A percentile compares a stretch with the other conserved stretches of the same genome.
phyloP scores from a whole-genome alignment of 2,329 filamentous ascomycete species.

The Arthrobotrys musiformis region DNA sequence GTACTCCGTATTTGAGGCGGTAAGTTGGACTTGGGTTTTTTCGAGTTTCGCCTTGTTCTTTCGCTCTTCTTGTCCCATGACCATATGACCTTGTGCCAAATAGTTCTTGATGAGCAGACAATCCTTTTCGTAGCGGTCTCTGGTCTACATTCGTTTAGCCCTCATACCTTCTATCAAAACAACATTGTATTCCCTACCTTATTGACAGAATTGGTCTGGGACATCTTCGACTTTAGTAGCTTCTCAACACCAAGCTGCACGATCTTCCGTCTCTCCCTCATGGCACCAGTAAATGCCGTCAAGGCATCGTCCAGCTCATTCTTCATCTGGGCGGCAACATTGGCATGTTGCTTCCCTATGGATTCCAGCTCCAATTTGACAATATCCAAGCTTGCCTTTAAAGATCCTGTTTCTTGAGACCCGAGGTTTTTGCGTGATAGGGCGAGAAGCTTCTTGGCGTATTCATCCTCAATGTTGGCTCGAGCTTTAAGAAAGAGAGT shows the following conservation, averaged over 20 bases:
- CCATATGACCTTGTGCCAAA: slow-evolving; percentile 98
- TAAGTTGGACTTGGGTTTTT: slow-evolving; percentile 96
- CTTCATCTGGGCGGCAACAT: slow-evolving; percentile 93
- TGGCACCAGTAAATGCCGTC: slow-evolving; percentile 87
- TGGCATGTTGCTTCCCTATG: slow-evolving; percentile 93
- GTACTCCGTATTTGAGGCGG: slow-evolving; percentile 90
- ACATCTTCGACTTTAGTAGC: slow-evolving; percentile 88
- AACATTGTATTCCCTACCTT: slow-evolving; percentile 71
- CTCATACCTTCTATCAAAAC: background rate
- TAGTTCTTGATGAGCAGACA: slow-evolving; percentile 99
- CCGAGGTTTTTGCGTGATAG: slow-evolving; percentile 89
- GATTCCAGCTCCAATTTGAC: slow-evolving; percentile 88
- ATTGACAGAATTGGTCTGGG: slow-evolving; percentile 90
- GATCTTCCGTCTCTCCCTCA: slow-evolving; percentile 97
- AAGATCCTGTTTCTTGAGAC: slow-evolving; percentile 83
- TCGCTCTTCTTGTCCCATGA: slow-evolving; percentile 98
- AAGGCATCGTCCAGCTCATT: slow-evolving; percentile 93
- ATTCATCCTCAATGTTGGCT: slow-evolving; percentile 95
- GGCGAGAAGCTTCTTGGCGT: slow-evolving; percentile 85
- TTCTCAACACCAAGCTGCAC: slow-evolving; percentile 94
- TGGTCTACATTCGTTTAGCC: slow-evolving; percentile 69
- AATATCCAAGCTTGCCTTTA: slow-evolving; percentile 85
- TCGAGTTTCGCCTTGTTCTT: slow-evolving; percentile 99
- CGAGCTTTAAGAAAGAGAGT: slow-evolving; percentile 71
- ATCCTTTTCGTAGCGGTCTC: slow-evolving; percentile 96